Base-by-base conservation (phyloP, 306 rosid species). In the Trichosanthes truncata region DNA sequence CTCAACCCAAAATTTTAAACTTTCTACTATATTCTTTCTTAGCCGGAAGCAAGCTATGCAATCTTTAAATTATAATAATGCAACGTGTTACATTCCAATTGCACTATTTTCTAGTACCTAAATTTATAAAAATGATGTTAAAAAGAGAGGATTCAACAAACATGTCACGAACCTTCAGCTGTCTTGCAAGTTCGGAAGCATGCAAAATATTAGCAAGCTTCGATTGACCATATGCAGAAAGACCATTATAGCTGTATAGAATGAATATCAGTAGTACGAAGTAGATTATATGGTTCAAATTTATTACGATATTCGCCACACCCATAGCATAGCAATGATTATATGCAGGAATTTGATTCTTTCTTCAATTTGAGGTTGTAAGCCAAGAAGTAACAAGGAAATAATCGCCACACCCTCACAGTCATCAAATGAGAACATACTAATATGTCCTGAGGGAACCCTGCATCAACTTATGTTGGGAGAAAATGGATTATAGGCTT, bases 151-250 rank as follows among this genome's bases (percentile, higher is more conserved):
- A 25, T 72, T 46, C 36, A 26, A 72, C 77, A 45, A 72, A 46
- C n/a, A 72, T 72, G 38, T 72, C 40, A 63, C 76, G 14, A 56
- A 91, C 98, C 90, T 91, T 91, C 51, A 91, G 63, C 63, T 49
- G 80, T 77, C 86, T 82, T 35, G 97, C 18, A 69, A 93, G 93
- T 84, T 93, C 92, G 36, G 86, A 87, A 43, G 93, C 85, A 69
- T 91, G 95, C 82, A 93, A 87, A 62, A 93, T 65, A 74, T 93
- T 90, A 57, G 97, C 95, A 59, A 91, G 95, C 88, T 93, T 93
- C 46, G 97, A 90, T 67, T 91, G 98, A 62, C 95, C 96, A 80
- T 91, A 93, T 18, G 97, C 97, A 63, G 84, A 78, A 66, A 91
- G 83, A 57, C 82, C 80, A 84, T 41, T 84, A 78, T 90, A 93